Percentiles rank a stretch among this genome's conserved stretches.
Conservation (phyloP, 179 eudicot species). For the Patellifolia procumbens region DNA sequence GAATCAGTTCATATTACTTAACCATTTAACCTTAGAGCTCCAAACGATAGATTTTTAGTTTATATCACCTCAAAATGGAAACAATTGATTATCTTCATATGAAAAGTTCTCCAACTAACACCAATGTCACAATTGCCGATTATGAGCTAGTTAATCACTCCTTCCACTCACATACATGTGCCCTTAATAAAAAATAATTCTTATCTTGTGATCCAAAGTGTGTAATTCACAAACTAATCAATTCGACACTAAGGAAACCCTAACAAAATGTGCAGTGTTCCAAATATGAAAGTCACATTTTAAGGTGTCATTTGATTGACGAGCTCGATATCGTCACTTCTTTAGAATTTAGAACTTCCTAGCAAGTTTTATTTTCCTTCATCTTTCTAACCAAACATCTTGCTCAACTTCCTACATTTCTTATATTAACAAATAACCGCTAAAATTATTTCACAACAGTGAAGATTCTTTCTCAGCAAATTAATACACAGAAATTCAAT, state of each 20-base stretch:
- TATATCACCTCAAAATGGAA: not conserved
- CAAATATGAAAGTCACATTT: not conserved
- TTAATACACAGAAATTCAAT: too few relatives aligned
- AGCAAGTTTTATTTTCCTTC: not conserved
- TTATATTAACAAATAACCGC: not conserved
- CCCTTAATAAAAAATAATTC: too few relatives aligned
- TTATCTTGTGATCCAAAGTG: too few relatives aligned
- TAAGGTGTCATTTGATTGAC: not conserved
- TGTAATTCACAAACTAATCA: not conserved
- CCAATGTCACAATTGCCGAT: not conserved
- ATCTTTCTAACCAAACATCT: not conserved
- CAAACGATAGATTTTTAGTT: not conserved
- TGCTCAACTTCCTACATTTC: not conserved
- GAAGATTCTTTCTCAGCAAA: not conserved
- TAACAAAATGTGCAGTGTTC: not conserved
- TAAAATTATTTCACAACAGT: not conserved
- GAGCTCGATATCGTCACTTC: not conserved
- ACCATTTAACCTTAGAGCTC: not conserved
- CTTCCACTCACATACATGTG: not conserved
- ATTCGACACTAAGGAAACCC: not conserved
- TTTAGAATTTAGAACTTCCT: not conserved
- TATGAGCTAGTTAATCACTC: not conserved
- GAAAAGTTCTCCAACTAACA: not conserved
- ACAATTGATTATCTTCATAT: not conserved
- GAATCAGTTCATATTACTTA: not conserved